Base-by-base conservation (phyloP, 2,329 filamentous ascomycete species). In the Thyridium curvatum region DNA sequence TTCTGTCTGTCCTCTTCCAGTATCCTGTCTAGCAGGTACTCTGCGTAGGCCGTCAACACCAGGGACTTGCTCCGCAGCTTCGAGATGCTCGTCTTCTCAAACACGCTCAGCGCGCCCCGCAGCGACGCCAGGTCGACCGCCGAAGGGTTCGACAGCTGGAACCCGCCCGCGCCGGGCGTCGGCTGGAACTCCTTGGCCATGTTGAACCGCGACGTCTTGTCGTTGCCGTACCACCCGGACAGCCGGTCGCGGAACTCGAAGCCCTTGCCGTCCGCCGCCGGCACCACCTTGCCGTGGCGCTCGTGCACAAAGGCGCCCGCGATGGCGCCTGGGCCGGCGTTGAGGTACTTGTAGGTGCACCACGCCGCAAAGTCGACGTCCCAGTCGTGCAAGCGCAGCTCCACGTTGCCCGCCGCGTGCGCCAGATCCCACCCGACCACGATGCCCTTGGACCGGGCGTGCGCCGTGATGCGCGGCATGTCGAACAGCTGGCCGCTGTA, bases 271-370 rank as follows among this genome's bases (percentile, higher is more conserved):
- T 65, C 59, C n/a, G 59, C 50, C 4, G 74, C 68, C 18, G 54
- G 55, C 30, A 64, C 60, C 10, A 86, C 79, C 17, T 59, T 58
- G 31, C 83, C 79, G 55, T 94, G 84, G 30, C 67, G 71, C 54
- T 86, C 78, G 58, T 95, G 87, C 8, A 95, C 84, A 48, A 89
- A 95, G 1, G 83, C 68, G 0, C 84, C 88, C 1, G 78, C 87
- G 46, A 94, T 94, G 13, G 81, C 74, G 4, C 89, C 89, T 0
- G 89, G 87, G 0, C 89, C 89, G 18, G 82, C 80, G 56, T 94
- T 94, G 58, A 94, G 75, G 65, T 95, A 95, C 65, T 95, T 95
- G 72, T 95, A 95, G 14, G 83, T 90, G 62, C 89, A 95, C 89
- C 89, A 95, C 39, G 77, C 86, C 13, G 90, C 89, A 52, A 94